Evolutionary conservation across 2,329 filamentous ascomycete species (phyloP).

Genomic region (Akanthomyces uredinophilus): DNA sequence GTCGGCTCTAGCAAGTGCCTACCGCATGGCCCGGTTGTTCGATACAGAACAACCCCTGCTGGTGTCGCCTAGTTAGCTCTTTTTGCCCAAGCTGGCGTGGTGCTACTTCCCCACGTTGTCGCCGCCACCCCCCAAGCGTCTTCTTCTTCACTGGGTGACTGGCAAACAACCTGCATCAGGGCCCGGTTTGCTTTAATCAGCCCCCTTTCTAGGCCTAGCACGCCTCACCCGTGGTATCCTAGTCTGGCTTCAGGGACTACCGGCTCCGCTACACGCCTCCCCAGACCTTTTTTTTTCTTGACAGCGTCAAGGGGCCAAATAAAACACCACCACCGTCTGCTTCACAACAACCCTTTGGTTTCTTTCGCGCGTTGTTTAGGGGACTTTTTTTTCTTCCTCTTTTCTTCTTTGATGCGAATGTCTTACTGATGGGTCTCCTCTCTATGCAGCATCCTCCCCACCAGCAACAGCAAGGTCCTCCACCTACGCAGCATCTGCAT

Average conservation of each 20-base stretch:
- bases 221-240: conserved; percentile 46
- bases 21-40: conserved; percentile 11
- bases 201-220: conserved; percentile 40
- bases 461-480: conserved; percentile 63
- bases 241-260: conserved; percentile 38
- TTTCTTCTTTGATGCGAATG: conserved; percentile 24
- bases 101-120: conserved; percentile 17
- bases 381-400: conserved; percentile 14
- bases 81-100: conserved; percentile 3
- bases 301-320: conserved; percentile 42
- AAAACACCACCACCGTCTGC: conserved; percentile 44
- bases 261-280: conserved; percentile 33
- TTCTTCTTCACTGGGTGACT: conserved; percentile 14
- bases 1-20: neutral
- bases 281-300: conserved; percentile 32
- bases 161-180: conserved; percentile 16
- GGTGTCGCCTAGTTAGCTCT: neutral
- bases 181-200: conserved; percentile 30
- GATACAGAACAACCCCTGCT: conserved; percentile 13
- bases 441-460: conserved; percentile 72
- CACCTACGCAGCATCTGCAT: conserved; percentile 60
- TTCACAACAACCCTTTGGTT: conserved; percentile 34
- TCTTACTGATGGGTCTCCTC: conserved; percentile 54
- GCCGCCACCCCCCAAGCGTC: conserved; percentile 15
- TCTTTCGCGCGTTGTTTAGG: conserved; percentile 26